A percentile compares a stretch with the other conserved stretches of the same genome.
Conservation (phyloP, 208 protist genomes). For the Blastocrithidia nonstop region DNA sequence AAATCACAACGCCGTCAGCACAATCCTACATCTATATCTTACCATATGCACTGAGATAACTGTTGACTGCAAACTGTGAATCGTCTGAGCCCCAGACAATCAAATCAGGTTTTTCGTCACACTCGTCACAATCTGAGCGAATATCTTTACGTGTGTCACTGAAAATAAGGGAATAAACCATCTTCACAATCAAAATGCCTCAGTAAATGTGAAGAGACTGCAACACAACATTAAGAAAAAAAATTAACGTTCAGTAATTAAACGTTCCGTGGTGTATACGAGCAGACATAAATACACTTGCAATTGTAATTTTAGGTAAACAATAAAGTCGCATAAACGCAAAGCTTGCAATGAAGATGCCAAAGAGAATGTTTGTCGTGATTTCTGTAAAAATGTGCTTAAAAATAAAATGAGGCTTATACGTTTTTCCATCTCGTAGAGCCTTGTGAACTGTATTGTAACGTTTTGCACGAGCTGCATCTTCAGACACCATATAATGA, state of each 20-base stretch:
- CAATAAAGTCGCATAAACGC: conserved; percentile 48
- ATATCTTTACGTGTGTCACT: conserved; percentile 31
- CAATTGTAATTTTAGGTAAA: conserved; percentile 21
- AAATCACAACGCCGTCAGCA: too few species aligned
- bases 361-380: conserved; percentile 25
- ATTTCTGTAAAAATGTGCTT: conserved; percentile 15
- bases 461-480: conserved; percentile 7
- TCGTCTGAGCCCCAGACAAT: conserved; percentile 9
- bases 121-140: conserved; percentile 31
- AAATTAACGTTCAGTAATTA: conserved; percentile 24
- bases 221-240: conserved; percentile 38
- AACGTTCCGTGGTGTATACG: conserved; percentile 33
- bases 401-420: conserved; percentile 11
- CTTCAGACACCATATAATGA: conserved; percentile 33
- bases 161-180: conserved; percentile 10
- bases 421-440: background rate
- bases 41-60: too few species aligned
- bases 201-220: conserved; percentile 62
- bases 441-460: conserved; percentile 7
- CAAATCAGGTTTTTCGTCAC: conserved; percentile 8
- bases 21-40: too few species aligned
- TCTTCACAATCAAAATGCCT: conserved; percentile 25
- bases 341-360: conserved; percentile 25
- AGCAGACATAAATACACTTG: conserved; percentile 10
- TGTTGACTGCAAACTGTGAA: too few species aligned